Percentiles rank a stretch among this genome's conserved stretches.
phyloP scores from a whole-genome alignment of 2,329 filamentous ascomycete species.

The Xylaria sp. region DNA sequence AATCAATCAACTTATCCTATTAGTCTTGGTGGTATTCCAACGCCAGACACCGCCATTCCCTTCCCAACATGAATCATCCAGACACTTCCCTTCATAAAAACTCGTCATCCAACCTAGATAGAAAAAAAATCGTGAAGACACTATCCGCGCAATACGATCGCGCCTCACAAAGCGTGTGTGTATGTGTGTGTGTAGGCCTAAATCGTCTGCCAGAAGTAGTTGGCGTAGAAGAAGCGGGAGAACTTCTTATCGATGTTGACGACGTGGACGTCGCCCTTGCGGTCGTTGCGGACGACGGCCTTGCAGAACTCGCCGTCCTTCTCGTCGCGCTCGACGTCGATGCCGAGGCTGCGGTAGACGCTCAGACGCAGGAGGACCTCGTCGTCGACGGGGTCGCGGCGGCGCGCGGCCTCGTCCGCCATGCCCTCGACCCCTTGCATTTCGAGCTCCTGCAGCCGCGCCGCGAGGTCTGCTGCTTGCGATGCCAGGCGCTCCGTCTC shows the following conservation, averaged over 20 bases:
- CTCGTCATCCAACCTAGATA: slow-evolving; percentile 12
- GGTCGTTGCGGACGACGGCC: slow-evolving; percentile 85
- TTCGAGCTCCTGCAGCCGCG: slow-evolving; percentile 83
- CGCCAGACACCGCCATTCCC: slow-evolving; percentile 40
- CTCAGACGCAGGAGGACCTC: slow-evolving; percentile 81
- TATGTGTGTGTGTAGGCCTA: too few relatives aligned
- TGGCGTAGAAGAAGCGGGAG: slow-evolving; percentile 90
- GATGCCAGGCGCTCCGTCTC: slow-evolving; percentile 91
- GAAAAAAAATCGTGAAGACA: background rate
- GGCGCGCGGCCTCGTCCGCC: slow-evolving; percentile 46
- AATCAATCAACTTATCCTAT: slow-evolving; percentile 18
- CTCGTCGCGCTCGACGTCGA: slow-evolving; percentile 85
- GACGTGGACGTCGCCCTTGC: slow-evolving; percentile 92
- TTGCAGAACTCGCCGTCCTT: slow-evolving; percentile 81
- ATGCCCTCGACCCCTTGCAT: slow-evolving; percentile 84
- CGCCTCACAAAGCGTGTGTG: slow-evolving; percentile 10
- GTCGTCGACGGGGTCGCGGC: slow-evolving; percentile 66
- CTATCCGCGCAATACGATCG: background rate
- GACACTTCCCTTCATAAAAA: slow-evolving; percentile 8
- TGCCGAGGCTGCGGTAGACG: slow-evolving; percentile 90
- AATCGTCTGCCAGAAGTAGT: slow-evolving; percentile 94
- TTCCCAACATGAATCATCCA: slow-evolving; percentile 29
- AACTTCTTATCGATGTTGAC: slow-evolving; percentile 95
- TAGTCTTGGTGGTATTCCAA: slow-evolving; percentile 42
- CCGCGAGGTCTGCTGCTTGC: slow-evolving; percentile 79